Base-by-base conservation (phyloP, 345 rosid genomes). In the Camelina laxa region DNA sequence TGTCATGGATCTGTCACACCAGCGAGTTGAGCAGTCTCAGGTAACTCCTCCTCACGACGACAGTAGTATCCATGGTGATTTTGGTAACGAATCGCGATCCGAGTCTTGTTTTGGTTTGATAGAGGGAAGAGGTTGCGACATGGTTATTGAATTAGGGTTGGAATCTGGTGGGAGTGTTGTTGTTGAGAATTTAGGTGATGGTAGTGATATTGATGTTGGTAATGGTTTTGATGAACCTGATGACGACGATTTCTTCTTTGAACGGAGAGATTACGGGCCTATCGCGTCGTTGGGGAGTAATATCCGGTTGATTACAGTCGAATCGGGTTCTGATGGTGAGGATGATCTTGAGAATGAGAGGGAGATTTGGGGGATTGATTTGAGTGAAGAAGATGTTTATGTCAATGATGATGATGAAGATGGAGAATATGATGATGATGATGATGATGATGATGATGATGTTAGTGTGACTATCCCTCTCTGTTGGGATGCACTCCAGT, bases 21-120 rank as follows among this genome's bases (percentile, higher is more conserved):
- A 87, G 80, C 96, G 91, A 21, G 92, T 82, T 59, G 94, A 91
- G 82, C 96, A 87, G 75, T 88, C 96, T 75, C 85, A 86, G 82
- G 82, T 84, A 59, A 71, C 76, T 53, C 44, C 75, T 50, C 55
- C 60, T 65, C 65, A 2, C 16, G 47, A 45, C 13, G 68, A 66
- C 49, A 35, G 14, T 57, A 35, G 14, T 21, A 15, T 30, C 42
- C 14, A 50, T 27, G 33, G 9, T 21, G 65, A 38, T 67, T 75
- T 59, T 74, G 66, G 38, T 24, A 60, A 80, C 41, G 82, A 35
- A 65, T 60, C 72, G 35, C 45, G 41, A 27, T 65, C 21, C 48
- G 87, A 84, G 13, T 74, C 80, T 15, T 80, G 58, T 60, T 78
- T 85, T 35, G 89, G 86, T 44, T 81, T 82, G 47, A 53, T 84